Evolutionary conservation across 768 basidiomycete genomes (phyloP), one percentile per base, ranked within the genome.

Genomic region (Hemileccinum impolitum): DNA sequence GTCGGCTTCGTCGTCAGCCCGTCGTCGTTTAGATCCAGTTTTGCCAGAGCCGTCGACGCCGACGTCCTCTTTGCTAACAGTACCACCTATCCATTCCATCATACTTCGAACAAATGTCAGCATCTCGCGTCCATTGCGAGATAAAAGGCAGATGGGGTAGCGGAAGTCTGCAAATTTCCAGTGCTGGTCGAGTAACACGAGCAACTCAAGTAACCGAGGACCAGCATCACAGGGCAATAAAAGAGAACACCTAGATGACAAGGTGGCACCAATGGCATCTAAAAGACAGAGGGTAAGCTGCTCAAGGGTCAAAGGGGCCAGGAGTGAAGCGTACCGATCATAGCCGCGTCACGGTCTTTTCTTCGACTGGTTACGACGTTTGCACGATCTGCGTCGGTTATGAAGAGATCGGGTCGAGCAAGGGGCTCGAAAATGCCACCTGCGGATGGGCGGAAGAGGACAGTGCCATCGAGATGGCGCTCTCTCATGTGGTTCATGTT

Each of bases 11-110:
- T 87, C 84, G 44, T 85, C 84, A 6, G 76, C 72, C 52, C 84
- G 71, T 54, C 81, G 77, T 50, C 73, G 72, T 45, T 74, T 72
- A 36, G 78, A 75, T 34, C 78, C 75, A 17, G 75, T 75, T 39
- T 76, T 75, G 28, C 78, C 74, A 23, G 75, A 75, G 7, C 79
- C 82, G 26, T 89, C 87, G 63, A 89, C 90, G 3, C 90, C 87
- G 1, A 90, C 87, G 53, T 95, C 93, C 59, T 94, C 91, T 61
- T 92, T 92, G 58, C 85, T 90, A 45, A 96, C 84, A 13, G 90
- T 93, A 1, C 96, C 95, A 10, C 96, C 96, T 54, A 99, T 82
- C 93, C 94, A 98, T 65, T 98, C 96, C 81, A 96, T 95, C 89
- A 98, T 87, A 74, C 90, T 94, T 50, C 94, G 74, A 23, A 96